These are phyloP conservation scores for Suillus alpinus DNA, from an alignment of 768 basidiomycete species.

Conservation along the genomic window DNA sequence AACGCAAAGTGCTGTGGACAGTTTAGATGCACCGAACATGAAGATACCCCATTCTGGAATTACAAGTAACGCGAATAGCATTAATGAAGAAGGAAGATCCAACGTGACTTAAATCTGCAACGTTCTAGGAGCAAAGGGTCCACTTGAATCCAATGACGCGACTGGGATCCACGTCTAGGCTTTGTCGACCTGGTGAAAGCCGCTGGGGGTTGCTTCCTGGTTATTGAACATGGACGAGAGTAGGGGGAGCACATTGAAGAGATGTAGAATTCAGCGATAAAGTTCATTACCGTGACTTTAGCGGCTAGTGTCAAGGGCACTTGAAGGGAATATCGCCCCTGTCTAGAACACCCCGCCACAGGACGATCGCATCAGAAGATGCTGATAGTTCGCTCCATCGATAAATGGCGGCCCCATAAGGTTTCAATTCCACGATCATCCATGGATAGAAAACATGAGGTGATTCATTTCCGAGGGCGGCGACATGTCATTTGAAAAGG, in stretches of 20 bases:
- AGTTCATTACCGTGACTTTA: conserved; percentile 25
- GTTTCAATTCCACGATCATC: conserved; percentile 24
- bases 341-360: conserved; percentile 17
- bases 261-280: not conserved
- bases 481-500: conserved; percentile 7
- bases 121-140: not conserved
- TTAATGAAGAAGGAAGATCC: conserved; percentile 3
- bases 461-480: conserved; percentile 33
- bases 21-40: not conserved
- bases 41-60: conserved; percentile 4
- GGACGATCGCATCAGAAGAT: conserved; percentile 25
- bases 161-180: not conserved
- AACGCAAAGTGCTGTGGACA: not conserved
- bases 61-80: not conserved
- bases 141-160: not conserved
- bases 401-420: conserved; percentile 20
- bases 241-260: not conserved
- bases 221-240: not conserved
- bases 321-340: conserved; percentile 8
- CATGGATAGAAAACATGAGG: conserved; percentile 28
- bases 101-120: not conserved
- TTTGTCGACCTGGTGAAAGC: not conserved
- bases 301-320: conserved; percentile 4
- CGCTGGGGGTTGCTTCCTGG: not conserved
- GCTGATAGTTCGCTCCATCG: conserved; percentile 22